These are phyloP conservation scores for Diplogelasinospora grovesii DNA, from an alignment of 495 filamentous ascomycete species.

Conservation along the genomic window DNA sequence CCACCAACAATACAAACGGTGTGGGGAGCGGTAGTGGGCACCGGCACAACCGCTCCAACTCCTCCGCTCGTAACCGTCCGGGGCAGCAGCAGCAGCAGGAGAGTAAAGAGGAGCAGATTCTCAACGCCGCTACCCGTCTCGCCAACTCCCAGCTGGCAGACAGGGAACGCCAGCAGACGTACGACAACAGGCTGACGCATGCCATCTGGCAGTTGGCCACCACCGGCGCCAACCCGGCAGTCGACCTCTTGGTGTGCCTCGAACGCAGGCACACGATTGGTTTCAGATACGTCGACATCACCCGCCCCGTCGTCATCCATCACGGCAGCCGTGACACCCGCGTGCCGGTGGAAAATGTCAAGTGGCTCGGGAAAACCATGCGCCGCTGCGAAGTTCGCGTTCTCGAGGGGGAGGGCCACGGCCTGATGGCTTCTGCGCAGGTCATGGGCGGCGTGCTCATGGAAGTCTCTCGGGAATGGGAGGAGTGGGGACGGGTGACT, in stretches of 20 bases:
- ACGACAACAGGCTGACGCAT: conserved; percentile 81
- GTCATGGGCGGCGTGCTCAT: conserved; percentile 92
- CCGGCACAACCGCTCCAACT: conserved; percentile 26
- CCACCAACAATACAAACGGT: too few species aligned
- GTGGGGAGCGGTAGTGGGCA: conserved; percentile 18
- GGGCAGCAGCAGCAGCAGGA: conserved; percentile 16
- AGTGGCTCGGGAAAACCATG: conserved; percentile 94
- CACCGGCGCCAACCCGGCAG: conserved; percentile 83
- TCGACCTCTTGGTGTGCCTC: conserved; percentile 87
- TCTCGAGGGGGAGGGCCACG: conserved; percentile 88
- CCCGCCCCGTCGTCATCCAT: conserved; percentile 80
- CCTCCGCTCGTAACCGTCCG: too few species aligned
- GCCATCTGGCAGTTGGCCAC: conserved; percentile 95
- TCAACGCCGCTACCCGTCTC: conserved; percentile 39
- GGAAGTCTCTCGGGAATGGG: conserved; percentile 92
- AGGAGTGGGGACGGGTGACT: conserved; percentile 67
- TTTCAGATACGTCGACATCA: conserved; percentile 96
- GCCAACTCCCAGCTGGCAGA: conserved; percentile 39
- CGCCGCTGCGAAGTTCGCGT: conserved; percentile 83
- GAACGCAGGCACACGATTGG: conserved; percentile 89
- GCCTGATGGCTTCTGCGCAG: conserved; percentile 86
- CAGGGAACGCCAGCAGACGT: conserved; percentile 67
- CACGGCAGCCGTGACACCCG: conserved; percentile 87
- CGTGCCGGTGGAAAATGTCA: conserved; percentile 90
- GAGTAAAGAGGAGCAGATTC: conserved; percentile 31